Evolutionary conservation across 2,329 filamentous ascomycete genomes (phyloP).

Genomic region (Colletotrichum cuscutae): DNA sequence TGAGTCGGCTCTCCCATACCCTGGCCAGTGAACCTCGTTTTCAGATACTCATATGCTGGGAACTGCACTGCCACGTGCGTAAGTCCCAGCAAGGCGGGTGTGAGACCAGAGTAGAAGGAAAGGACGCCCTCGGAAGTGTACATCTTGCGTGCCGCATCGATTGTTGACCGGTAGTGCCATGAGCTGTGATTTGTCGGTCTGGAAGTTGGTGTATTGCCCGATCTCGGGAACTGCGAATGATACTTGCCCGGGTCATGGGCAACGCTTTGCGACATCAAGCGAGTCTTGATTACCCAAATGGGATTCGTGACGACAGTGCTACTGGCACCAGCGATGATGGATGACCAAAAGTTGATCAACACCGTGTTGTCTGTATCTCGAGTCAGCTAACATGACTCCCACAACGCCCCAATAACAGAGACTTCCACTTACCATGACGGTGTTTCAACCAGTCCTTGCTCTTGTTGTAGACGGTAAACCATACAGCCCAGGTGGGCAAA

Average conservation of each 20-base stretch:
- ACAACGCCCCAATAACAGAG: slow-evolving; percentile 36
- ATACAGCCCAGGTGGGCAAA: slow-evolving; percentile 97
- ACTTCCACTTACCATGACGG: slow-evolving; percentile 63
- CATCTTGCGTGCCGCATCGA: slow-evolving; percentile 96
- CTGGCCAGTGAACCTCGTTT: slow-evolving; percentile 88
- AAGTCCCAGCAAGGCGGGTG: slow-evolving; percentile 89
- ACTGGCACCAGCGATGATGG: slow-evolving; percentile 88
- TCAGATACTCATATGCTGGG: slow-evolving; percentile 93
- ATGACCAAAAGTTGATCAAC: slow-evolving; percentile 87
- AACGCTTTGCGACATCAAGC: slow-evolving; percentile 92
- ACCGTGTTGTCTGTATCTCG: slow-evolving; percentile 73
- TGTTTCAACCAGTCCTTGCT: slow-evolving; percentile 80
- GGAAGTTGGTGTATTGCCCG: slow-evolving; percentile 64
- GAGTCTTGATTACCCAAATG: slow-evolving; percentile 99
- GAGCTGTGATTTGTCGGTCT: slow-evolving; percentile 70
- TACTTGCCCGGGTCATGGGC: slow-evolving; percentile 57
- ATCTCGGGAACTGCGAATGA: slow-evolving; percentile 57
- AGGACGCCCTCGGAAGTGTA: slow-evolving; percentile 87
- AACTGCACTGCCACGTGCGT: slow-evolving; percentile 98
- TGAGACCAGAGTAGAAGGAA: slow-evolving; percentile 95
- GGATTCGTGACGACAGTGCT: slow-evolving; percentile 96
- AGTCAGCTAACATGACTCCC: slow-evolving; percentile 26
- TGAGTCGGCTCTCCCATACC: slow-evolving; percentile 78
- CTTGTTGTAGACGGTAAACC: slow-evolving; percentile 95
- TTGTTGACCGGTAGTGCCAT: slow-evolving; percentile 91